These are phyloP conservation scores for Fonsecaea monophora DNA, from an alignment of 2,329 filamentous ascomycete genomes.

Conservation along the genomic window DNA sequence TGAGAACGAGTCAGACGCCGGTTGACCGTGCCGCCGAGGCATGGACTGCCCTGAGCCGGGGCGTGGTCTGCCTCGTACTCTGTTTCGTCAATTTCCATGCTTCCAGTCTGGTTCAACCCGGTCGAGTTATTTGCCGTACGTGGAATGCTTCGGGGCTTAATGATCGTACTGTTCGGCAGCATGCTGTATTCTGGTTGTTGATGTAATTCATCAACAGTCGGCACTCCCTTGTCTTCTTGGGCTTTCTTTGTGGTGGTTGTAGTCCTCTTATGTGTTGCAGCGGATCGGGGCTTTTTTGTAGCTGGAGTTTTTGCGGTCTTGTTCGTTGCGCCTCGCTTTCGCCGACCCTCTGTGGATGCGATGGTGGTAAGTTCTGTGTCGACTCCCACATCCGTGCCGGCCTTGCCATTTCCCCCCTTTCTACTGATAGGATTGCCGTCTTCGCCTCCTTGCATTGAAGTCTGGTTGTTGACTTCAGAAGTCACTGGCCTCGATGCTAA, in stretches of 20 bases:
- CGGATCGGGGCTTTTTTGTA: conserved; percentile 28
- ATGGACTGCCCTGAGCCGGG: conserved; percentile 8
- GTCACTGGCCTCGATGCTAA: not conserved
- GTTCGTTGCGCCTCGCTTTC: conserved; percentile 24
- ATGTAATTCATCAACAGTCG: conserved; percentile 33
- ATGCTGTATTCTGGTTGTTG: conserved; percentile 20
- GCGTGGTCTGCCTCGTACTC: conserved; percentile 5
- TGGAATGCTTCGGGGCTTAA: not conserved
- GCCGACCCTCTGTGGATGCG: conserved; percentile 16
- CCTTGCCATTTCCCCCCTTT: not conserved
- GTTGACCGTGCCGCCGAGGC: conserved; percentile 8
- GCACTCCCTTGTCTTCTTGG: conserved; percentile 26
- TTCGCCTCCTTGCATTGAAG: not conserved
- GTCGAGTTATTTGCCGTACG: conserved; percentile 2
- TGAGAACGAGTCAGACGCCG: conserved; percentile 19
- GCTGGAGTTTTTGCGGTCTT: conserved; percentile 19
- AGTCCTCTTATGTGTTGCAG: conserved; percentile 18
- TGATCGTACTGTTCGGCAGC: conserved; percentile 1
- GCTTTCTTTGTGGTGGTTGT: conserved; percentile 1
- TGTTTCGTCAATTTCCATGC: conserved; percentile 23
- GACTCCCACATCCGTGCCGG: not conserved
- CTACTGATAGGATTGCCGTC: not conserved
- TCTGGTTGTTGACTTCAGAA: not conserved
- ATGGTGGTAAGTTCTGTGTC: conserved; percentile 1
- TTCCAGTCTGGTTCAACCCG: conserved; percentile 2